Evolutionary conservation across 768 basidiomycete species (phyloP).

Genomic region (Boletellus ananiceps): DNA sequence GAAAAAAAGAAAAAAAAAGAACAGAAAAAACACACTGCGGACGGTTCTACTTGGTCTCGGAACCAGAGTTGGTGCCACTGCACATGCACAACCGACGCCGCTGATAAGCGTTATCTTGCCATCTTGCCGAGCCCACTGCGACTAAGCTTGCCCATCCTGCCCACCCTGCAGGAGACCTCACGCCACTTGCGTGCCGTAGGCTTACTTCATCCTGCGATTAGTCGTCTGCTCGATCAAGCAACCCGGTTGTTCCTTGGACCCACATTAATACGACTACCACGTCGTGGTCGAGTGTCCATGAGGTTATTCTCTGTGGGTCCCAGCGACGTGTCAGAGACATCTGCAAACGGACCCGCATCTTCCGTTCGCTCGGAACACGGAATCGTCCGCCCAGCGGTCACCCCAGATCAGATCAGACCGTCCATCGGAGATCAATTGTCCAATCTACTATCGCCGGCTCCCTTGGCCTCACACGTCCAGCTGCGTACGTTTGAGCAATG

Average conservation of each 20-base stretch:
- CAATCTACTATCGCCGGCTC: neutral
- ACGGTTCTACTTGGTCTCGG: neutral
- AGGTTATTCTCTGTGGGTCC: constrained; percentile 3
- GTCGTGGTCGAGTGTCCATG: neutral
- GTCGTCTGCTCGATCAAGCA: neutral
- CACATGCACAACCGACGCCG: constrained; percentile 2
- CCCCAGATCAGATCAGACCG: constrained; percentile 1
- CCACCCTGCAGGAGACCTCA: constrained; percentile 8
- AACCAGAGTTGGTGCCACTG: neutral
- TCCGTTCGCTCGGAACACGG: neutral
- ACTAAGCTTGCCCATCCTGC: neutral
- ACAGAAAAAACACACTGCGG: no score
- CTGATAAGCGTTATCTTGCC: constrained; percentile 14
- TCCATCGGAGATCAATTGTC: constrained; percentile 5
- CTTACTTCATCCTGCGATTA: constrained; percentile 9
- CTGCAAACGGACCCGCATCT: neutral
- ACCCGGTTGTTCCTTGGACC: constrained; percentile 13
- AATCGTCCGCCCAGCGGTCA: neutral
- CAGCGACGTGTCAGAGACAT: constrained; percentile 1
- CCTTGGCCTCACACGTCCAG: neutral
- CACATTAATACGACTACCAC: constrained; percentile 3
- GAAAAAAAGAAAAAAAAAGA: no score
- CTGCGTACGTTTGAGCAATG: neutral
- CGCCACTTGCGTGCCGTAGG: constrained; percentile 15
- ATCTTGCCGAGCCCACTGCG: neutral